Conservation (phyloP, 257 asterid genomes). For the Vinca minor region DNA sequence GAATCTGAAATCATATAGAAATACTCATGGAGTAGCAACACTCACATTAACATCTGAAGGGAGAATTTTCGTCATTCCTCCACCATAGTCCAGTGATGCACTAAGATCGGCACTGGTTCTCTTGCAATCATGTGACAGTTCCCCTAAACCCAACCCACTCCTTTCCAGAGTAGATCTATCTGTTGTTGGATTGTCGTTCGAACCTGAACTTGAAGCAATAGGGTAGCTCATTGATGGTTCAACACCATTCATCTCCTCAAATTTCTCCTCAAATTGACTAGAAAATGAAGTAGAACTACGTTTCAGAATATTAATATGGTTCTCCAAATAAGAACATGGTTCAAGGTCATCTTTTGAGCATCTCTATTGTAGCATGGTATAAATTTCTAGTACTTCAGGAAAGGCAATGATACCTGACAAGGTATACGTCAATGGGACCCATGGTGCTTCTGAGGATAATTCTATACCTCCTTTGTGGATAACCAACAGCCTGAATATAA, state of each 20-base stretch:
- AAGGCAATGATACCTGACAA: slow-evolving; percentile 61
- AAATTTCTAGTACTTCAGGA: not conserved
- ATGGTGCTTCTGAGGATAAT: slow-evolving; percentile 93
- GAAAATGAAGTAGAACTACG: slow-evolving; percentile 14
- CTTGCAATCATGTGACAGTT: slow-evolving; percentile 38
- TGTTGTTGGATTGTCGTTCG: slow-evolving; percentile 39
- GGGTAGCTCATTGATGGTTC: slow-evolving; percentile 47
- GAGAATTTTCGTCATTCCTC: slow-evolving; percentile 71
- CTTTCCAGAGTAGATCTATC: slow-evolving; percentile 32
- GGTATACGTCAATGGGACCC: slow-evolving; percentile 96
- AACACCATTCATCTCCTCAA: slow-evolving; percentile 65
- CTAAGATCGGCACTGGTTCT: slow-evolving; percentile 30
- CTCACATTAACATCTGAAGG: slow-evolving; percentile 81
- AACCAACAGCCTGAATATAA: slow-evolving; percentile 62
- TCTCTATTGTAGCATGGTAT: not conserved
- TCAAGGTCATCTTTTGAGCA: not conserved
- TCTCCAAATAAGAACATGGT: not conserved
- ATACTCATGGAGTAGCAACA: slow-evolving; percentile 8
- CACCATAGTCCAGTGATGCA: slow-evolving; percentile 50
- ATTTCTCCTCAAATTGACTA: slow-evolving; percentile 90
- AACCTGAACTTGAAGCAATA: slow-evolving; percentile 52
- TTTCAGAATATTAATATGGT: slow-evolving; percentile 1
- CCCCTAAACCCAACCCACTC: slow-evolving; percentile 30
- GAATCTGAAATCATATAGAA: slow-evolving; percentile 1
- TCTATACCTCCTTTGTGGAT: slow-evolving; percentile 88